Conservation (phyloP, 1,284 basidiomycete species). For the Ustilago sp. region DNA sequence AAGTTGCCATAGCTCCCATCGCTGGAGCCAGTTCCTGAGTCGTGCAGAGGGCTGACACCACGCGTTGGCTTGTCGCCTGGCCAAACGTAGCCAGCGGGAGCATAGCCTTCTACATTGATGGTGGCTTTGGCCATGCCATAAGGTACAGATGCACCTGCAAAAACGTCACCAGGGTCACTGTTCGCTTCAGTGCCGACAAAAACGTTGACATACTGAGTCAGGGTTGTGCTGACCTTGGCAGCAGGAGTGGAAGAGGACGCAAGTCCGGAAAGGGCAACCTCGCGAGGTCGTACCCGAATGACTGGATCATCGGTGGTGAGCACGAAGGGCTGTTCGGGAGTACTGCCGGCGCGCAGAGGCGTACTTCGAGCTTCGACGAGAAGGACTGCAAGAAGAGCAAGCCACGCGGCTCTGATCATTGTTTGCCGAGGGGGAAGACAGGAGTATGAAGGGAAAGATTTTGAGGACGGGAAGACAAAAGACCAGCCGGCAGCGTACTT, state of each 20-base stretch:
- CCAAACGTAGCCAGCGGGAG: slow-evolving; percentile 58
- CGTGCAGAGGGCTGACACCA: slow-evolving; percentile 59
- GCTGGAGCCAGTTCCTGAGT: slow-evolving; percentile 62
- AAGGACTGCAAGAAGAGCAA: slow-evolving; percentile 9
- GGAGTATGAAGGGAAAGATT: not conserved
- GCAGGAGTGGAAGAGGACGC: not conserved
- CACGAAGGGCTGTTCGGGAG: slow-evolving; percentile 21
- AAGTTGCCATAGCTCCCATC: slow-evolving; percentile 61
- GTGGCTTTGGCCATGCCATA: slow-evolving; percentile 63
- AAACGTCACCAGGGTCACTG: slow-evolving; percentile 51
- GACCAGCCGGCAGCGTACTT: not conserved
- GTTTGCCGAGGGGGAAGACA: not conserved
- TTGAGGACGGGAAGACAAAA: not conserved
- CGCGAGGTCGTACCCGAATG: slow-evolving; percentile 3
- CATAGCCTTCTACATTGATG: slow-evolving; percentile 59
- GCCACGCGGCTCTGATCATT: slow-evolving; percentile 9
- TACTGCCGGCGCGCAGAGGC: slow-evolving; percentile 9
- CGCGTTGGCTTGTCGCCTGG: slow-evolving; percentile 47
- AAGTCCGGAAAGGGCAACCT: not conserved
- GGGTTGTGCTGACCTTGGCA: slow-evolving; percentile 4
- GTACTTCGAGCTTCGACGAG: slow-evolving; percentile 10
- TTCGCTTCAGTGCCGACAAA: slow-evolving; percentile 51
- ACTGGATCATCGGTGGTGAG: not conserved
- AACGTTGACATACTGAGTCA: slow-evolving; percentile 43
- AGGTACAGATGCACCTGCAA: slow-evolving; percentile 57